A percentile compares a stretch with the other conserved stretches of the same genome.
Evolutionary conservation across 2,329 filamentous ascomycete species (phyloP).

Genomic region (Dactylella cylindrospora): DNA sequence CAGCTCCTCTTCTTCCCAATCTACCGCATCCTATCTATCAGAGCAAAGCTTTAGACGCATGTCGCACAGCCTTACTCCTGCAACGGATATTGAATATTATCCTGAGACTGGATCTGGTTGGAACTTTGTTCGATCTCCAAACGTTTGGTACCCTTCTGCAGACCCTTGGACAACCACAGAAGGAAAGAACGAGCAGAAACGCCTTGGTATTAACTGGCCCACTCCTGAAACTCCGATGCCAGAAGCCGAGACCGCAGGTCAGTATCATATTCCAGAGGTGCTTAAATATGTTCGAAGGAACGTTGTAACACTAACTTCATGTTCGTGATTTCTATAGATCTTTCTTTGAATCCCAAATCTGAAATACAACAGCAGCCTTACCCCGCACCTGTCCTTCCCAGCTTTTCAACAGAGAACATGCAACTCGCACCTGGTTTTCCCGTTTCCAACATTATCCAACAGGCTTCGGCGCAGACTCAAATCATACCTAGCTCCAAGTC

Average conservation of each 20-base stretch:
- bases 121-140: conserved; percentile 42
- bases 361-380: conserved; percentile 31
- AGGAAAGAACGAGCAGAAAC: conserved; percentile 37
- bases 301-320: conserved; percentile 27
- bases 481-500: background rate
- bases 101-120: conserved; percentile 38
- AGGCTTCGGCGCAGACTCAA: conserved; percentile 19
- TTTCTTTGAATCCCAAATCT: conserved; percentile 15
- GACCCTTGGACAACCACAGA: conserved; percentile 32
- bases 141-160: conserved; percentile 40
- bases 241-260: conserved; percentile 26
- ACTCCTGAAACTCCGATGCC: conserved; percentile 37
- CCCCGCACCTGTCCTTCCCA: conserved; percentile 42
- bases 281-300: too few relatives aligned
- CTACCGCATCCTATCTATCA: conserved; percentile 39
- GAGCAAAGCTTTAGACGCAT: conserved; percentile 37
- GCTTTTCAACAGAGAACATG: conserved; percentile 42
- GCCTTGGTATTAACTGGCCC: conserved; percentile 36
- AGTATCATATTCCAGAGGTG: conserved; percentile 9
- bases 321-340: conserved; percentile 20
- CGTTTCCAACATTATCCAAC: conserved; percentile 41
- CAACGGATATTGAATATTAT: conserved; percentile 41
- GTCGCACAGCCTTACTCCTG: conserved; percentile 42
- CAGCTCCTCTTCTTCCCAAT: conserved; percentile 37
- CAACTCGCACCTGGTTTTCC: conserved; percentile 39